Conservation (phyloP, 2,329 filamentous ascomycete genomes). For the Cercospora zeina region DNA sequence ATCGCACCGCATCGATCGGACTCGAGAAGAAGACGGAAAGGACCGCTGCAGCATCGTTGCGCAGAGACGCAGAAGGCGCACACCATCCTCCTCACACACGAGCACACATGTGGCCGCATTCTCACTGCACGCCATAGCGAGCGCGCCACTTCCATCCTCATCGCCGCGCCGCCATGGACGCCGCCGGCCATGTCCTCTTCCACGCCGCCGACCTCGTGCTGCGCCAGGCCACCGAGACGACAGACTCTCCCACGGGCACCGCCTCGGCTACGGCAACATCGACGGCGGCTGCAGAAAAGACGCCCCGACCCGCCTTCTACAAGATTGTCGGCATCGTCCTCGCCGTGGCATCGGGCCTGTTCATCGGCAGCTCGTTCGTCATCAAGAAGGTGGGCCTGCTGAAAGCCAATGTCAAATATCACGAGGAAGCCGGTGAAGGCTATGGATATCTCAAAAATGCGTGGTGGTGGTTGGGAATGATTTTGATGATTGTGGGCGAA, state of each 20-base stretch:
- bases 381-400: conserved; percentile 91
- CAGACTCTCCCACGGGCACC: conserved; percentile 27
- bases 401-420: conserved; percentile 92
- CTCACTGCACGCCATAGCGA: conserved; percentile 9
- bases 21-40: background rate
- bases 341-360: conserved; percentile 81
- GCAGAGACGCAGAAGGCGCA: background rate
- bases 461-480: conserved; percentile 97
- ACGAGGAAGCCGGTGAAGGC: conserved; percentile 91
- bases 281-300: conserved; percentile 27
- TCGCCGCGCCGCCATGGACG: conserved; percentile 46
- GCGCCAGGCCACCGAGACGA: conserved; percentile 44
- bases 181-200: conserved; percentile 42
- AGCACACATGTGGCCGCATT: background rate
- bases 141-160: conserved; percentile 1
- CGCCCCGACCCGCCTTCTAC: conserved; percentile 60
- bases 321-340: conserved; percentile 85
- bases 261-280: conserved; percentile 31
- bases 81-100: background rate
- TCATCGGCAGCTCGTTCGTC: conserved; percentile 94
- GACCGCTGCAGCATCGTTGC: background rate
- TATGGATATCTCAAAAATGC: conserved; percentile 95
- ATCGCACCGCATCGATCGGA: background rate
- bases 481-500: conserved; percentile 92
- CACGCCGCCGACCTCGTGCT: conserved; percentile 45